Percentiles rank a stretch among this genome's conserved stretches.
These are phyloP conservation scores for Arthonia radiata DNA, from an alignment of 495 filamentous ascomycete species.

Conservation along the genomic window DNA sequence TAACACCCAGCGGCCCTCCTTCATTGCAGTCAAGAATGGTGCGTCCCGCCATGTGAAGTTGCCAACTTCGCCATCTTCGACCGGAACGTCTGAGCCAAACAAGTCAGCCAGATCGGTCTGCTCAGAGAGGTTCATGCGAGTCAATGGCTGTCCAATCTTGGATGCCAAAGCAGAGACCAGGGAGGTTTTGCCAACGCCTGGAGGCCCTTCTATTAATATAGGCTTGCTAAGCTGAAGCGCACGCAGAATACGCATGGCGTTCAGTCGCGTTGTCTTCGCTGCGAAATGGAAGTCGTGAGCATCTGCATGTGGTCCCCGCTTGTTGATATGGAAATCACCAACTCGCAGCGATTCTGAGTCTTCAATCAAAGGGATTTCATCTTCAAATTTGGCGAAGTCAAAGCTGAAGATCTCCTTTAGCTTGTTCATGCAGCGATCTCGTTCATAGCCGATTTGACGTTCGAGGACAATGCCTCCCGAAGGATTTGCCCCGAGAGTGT, in stretches of 20 bases:
- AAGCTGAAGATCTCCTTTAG: conserved; percentile 37
- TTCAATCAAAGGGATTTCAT: too few relatives aligned
- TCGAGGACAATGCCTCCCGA: conserved; percentile 47
- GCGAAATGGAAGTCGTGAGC: conserved; percentile 51
- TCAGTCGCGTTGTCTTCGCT: conserved; percentile 70
- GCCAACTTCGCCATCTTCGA: conserved; percentile 68
- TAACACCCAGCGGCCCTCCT: conserved; percentile 81
- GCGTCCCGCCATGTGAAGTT: conserved; percentile 89
- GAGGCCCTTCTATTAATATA: conserved; percentile 81
- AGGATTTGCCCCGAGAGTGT: conserved; percentile 83
- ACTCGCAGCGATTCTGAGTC: conserved; percentile 28
- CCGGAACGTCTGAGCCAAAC: conserved; percentile 89
- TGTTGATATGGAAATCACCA: conserved; percentile 47
- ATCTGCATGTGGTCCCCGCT: conserved; percentile 18
- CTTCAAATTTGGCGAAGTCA: conserved; percentile 39
- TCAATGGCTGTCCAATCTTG: conserved; percentile 54
- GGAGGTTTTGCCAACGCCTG: conserved; percentile 93
- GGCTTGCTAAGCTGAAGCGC: conserved; percentile 79
- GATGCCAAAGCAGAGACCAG: conserved; percentile 63
- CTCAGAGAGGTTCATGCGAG: conserved; percentile 87
- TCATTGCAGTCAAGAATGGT: conserved; percentile 89
- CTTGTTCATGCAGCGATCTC: conserved; percentile 44
- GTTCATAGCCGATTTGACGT: conserved; percentile 34
- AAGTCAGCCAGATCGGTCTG: conserved; percentile 95
- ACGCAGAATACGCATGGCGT: conserved; percentile 70